These are phyloP conservation scores for Marasmius oreades DNA, from an alignment of 1,284 basidiomycete species.

Conservation along the genomic window DNA sequence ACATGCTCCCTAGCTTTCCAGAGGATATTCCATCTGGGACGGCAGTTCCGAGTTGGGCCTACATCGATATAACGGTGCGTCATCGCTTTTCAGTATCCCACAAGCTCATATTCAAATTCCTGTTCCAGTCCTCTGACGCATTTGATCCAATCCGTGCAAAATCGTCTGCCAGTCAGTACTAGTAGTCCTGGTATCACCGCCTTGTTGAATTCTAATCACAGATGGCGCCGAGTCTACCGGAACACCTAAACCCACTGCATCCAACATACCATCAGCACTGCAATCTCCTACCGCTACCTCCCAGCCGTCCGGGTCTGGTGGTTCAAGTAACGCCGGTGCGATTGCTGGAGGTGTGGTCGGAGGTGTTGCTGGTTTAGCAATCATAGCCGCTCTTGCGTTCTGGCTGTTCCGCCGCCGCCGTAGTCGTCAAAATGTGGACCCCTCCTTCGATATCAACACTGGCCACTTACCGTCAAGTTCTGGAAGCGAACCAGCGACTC, in stretches of 20 bases:
- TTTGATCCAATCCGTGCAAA: constrained; percentile 19
- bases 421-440: not conserved
- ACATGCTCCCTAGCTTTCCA: constrained; percentile 18
- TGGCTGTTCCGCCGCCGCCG: not conserved
- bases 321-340: constrained; percentile 32
- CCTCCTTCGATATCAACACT: not conserved
- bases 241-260: constrained; percentile 1
- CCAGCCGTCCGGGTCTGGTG: constrained; percentile 5
- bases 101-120: constrained; percentile 3
- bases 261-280: constrained; percentile 5
- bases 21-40: constrained; percentile 22
- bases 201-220: not conserved
- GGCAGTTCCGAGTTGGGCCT: constrained; percentile 28
- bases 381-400: not conserved
- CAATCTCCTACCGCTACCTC: constrained; percentile 3
- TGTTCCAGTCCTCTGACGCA: constrained; percentile 9
- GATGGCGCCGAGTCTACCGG: constrained; percentile 11
- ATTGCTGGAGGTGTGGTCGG: constrained; percentile 45
- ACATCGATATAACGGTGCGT: constrained; percentile 26
- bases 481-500: not conserved
- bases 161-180: constrained; percentile 14
- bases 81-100: constrained; percentile 20
- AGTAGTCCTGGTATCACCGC: no score
- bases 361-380: constrained; percentile 31
- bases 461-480: not conserved